Evolutionary conservation across 2,329 filamentous ascomycete species (phyloP).

Genomic region (Phyllosticta capitalensis): DNA sequence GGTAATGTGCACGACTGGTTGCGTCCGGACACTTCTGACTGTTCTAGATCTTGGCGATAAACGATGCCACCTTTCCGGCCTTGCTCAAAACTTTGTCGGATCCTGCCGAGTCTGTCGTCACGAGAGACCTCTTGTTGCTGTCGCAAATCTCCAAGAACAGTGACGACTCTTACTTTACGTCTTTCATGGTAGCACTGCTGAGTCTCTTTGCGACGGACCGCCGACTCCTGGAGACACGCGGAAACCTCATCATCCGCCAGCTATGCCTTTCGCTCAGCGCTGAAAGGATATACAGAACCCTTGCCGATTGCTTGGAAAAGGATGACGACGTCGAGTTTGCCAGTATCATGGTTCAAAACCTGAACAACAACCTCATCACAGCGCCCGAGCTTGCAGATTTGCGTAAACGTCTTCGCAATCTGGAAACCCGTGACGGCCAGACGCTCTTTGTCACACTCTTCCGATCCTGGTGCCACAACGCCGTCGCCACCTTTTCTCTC

Average conservation of each 20-base stretch:
- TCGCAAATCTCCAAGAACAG: slow-evolving; percentile 96
- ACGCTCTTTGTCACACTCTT: slow-evolving; percentile 91
- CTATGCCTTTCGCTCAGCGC: slow-evolving; percentile 87
- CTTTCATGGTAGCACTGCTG: slow-evolving; percentile 94
- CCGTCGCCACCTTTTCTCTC: slow-evolving; percentile 91
- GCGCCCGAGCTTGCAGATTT: slow-evolving; percentile 88
- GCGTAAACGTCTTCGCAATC: slow-evolving; percentile 77
- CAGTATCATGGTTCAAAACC: slow-evolving; percentile 98
- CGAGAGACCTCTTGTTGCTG: slow-evolving; percentile 81
- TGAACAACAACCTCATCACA: slow-evolving; percentile 98
- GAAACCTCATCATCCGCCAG: slow-evolving; percentile 93
- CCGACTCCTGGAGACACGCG: slow-evolving; percentile 78
- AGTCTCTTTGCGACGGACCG: slow-evolving; percentile 94
- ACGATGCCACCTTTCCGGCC: slow-evolving; percentile 93
- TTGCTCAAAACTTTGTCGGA: slow-evolving; percentile 93
- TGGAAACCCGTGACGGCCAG: slow-evolving; percentile 88
- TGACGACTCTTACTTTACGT: slow-evolving; percentile 94
- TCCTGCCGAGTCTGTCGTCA: slow-evolving; percentile 90
- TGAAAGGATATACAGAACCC: slow-evolving; percentile 87
- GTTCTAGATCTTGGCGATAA: slow-evolving; percentile 62
- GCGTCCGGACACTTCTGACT: neutral
- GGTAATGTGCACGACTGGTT: slow-evolving; percentile 36
- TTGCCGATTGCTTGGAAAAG: slow-evolving; percentile 94
- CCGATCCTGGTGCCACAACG: slow-evolving; percentile 96
- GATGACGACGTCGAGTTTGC: slow-evolving; percentile 98